phyloP scores from a whole-genome alignment of 495 filamentous ascomycete genomes.

The Aspergillus cristatus region DNA sequence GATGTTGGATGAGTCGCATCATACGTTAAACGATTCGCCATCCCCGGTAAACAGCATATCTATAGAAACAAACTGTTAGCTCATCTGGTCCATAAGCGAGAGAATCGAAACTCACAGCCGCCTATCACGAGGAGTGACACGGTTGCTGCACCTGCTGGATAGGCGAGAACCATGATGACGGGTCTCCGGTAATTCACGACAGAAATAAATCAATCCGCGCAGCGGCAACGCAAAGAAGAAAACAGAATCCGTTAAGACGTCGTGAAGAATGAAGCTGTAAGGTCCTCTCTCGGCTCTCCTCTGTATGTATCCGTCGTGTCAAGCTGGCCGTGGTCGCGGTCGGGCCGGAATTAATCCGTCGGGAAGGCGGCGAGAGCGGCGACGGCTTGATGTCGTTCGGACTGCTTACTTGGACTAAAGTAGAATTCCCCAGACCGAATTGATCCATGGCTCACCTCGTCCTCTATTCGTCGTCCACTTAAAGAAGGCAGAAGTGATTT shows the following conservation, averaged over 20 bases:
- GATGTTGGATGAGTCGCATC: constrained; percentile 12
- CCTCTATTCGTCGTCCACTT: constrained; percentile 1
- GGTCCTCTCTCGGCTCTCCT: not conserved
- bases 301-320: constrained; percentile 3
- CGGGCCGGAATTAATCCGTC: constrained; percentile 19
- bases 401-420: not conserved
- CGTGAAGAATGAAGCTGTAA: constrained; percentile 5
- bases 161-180: constrained; percentile 45
- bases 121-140: constrained; percentile 73
- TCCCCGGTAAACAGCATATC: constrained; percentile 97
- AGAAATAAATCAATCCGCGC: not conserved
- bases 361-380: constrained; percentile 1
- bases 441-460: constrained; percentile 14
- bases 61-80: constrained; percentile 39
- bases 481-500: too few relatives aligned
- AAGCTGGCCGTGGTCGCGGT: constrained; percentile 3
- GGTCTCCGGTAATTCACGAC: constrained; percentile 10
- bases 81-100: constrained; percentile 7
- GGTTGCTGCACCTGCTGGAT: constrained; percentile 61
- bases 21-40: constrained; percentile 93
- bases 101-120: constrained; percentile 56
- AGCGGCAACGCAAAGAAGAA: not conserved
- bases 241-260: not conserved
- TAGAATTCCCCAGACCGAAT: constrained; percentile 8
- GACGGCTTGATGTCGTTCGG: not conserved